A percentile compares a stretch with the other conserved stretches of the same genome.
These are phyloP conservation scores for Chalciporus pseudorubinellus DNA, from an alignment of 768 basidiomycete species.

Conservation along the genomic window DNA sequence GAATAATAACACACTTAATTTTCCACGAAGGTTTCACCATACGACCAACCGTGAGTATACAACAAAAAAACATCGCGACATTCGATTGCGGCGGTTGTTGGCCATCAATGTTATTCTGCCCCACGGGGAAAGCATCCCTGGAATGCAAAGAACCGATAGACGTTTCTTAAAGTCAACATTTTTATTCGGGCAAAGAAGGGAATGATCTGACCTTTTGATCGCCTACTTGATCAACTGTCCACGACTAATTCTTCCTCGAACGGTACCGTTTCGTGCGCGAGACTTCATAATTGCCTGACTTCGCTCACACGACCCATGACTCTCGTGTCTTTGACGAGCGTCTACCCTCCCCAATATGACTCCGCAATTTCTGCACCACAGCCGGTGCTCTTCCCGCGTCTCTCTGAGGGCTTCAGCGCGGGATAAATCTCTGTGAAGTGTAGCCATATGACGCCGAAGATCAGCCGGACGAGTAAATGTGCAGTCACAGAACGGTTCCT, in stretches of 20 bases:
- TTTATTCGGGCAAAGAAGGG: neutral
- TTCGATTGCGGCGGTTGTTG: neutral
- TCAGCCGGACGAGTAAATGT: constrained; percentile 1
- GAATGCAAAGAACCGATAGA: neutral
- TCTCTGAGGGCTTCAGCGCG: neutral
- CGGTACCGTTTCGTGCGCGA: neutral
- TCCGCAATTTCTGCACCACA: constrained; percentile 4
- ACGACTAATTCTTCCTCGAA: neutral
- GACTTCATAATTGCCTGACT: constrained; percentile 2
- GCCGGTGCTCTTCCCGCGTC: neutral
- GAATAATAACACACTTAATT: constrained; percentile 4
- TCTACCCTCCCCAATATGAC: constrained; percentile 3
- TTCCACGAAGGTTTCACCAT: neutral
- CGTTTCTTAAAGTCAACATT: neutral
- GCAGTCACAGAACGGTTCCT: neutral
- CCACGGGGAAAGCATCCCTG: neutral
- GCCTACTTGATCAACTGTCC: neutral
- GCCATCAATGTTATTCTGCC: neutral
- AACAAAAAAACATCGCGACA: neutral
- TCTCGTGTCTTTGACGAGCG: constrained; percentile 3
- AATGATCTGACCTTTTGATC: neutral
- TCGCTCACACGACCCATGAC: neutral
- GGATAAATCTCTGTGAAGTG: neutral
- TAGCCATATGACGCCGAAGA: constrained; percentile 1
- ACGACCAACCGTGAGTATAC: neutral